Percentiles rank a stretch among this genome's conserved stretches.
These are phyloP conservation scores for Melastoma malabathricum DNA, from an alignment of 345 rosid species.

Conservation along the genomic window DNA sequence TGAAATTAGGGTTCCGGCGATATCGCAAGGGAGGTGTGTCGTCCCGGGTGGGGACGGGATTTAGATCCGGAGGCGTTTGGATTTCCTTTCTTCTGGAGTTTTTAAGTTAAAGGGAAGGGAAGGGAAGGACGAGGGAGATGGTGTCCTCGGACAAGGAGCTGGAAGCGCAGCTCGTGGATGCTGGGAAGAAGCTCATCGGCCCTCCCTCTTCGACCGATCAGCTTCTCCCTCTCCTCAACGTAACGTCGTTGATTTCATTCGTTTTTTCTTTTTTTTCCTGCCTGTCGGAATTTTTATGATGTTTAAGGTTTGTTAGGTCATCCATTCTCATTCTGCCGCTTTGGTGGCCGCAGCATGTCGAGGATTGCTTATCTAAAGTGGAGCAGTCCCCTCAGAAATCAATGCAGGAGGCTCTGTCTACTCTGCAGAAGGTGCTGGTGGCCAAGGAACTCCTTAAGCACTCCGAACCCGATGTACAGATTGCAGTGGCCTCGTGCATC, in stretches of 20 bases:
- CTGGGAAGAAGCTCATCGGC: constrained; percentile 49
- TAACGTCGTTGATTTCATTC: constrained; percentile 22
- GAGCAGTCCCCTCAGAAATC: constrained; percentile 71
- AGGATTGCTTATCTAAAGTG: constrained; percentile 47
- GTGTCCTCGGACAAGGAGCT: constrained; percentile 41
- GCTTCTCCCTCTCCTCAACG: constrained; percentile 79
- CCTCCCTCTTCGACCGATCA: constrained; percentile 54
- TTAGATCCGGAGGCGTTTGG: too few species aligned
- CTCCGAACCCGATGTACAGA: constrained; percentile 59
- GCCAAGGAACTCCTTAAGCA: constrained; percentile 47
- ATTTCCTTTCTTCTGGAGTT: too few species aligned
- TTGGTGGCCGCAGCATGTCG: constrained; percentile 44
- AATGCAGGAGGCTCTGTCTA: constrained; percentile 62
- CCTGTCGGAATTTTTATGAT: neutral
- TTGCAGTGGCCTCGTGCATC: constrained; percentile 87
- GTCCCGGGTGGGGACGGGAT: too few species aligned
- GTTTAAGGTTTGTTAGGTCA: neutral
- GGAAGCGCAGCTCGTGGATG: constrained; percentile 56
- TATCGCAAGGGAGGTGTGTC: too few species aligned
- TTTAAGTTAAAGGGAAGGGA: too few species aligned
- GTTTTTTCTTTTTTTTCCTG: neutral
- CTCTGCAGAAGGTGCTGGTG: constrained; percentile 59
- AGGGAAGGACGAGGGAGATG: too few species aligned
- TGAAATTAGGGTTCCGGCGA: too few species aligned
- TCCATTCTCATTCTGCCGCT: neutral